A percentile compares a stretch with the other conserved stretches of the same genome.
These are phyloP conservation scores for Backusella liffmaniae DNA, from an alignment of 192 early-diverging fungal species.

Conservation along the genomic window DNA sequence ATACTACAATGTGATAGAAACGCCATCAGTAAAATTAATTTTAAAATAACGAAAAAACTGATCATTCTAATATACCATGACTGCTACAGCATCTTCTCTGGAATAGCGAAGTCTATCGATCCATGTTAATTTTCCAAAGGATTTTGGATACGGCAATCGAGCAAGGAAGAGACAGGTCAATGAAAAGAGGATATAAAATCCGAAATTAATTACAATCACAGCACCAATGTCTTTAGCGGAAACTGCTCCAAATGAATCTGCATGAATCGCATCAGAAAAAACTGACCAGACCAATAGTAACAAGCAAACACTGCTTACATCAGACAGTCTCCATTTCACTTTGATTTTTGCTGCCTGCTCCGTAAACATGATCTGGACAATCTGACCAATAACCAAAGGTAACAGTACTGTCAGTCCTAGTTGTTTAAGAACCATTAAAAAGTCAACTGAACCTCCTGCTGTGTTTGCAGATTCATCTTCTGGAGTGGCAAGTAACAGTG, in stretches of 20 bases:
- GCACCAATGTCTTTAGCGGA: constrained; percentile 48
- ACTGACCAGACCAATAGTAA: constrained; percentile 67
- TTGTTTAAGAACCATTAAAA: constrained; percentile 47
- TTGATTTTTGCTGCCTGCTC: constrained; percentile 43
- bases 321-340: constrained; percentile 48
- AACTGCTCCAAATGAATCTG: constrained; percentile 48
- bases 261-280: constrained; percentile 66
- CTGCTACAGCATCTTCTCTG: constrained; percentile 58
- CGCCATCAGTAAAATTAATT: neutral
- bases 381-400: constrained; percentile 61
- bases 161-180: constrained; percentile 46
- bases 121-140: constrained; percentile 23
- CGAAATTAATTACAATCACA: constrained; percentile 47
- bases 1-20: constrained; percentile 29
- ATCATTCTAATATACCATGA: constrained; percentile 34
- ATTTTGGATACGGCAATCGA: constrained; percentile 33
- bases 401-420: constrained; percentile 60
- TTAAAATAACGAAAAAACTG: neutral
- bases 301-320: constrained; percentile 56
- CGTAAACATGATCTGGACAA: constrained; percentile 47
- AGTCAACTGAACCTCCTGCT: constrained; percentile 36
- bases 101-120: constrained; percentile 28
- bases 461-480: constrained; percentile 15
- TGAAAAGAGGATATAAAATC: constrained; percentile 52
- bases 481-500: constrained; percentile 19